phyloP scores from a whole-genome alignment of 78 protist genomes.

The Salpingoeca rosetta region DNA sequence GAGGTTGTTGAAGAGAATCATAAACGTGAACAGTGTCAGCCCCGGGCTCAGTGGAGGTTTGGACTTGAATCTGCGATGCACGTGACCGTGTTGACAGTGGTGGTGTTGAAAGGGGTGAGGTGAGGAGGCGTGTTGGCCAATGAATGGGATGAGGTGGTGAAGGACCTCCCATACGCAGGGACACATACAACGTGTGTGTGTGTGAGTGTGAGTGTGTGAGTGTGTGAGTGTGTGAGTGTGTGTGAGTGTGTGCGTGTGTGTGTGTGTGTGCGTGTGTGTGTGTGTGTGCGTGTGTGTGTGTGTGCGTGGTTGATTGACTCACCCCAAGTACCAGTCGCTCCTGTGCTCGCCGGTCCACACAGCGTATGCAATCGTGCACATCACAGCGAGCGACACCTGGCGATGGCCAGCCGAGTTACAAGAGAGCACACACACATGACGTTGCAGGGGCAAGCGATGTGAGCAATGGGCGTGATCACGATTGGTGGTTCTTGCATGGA shows the following conservation, averaged over 20 bases:
- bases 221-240: not conserved
- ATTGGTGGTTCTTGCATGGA: too few species aligned
- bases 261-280: too few species aligned
- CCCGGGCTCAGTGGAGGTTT: not conserved
- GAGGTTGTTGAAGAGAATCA: constrained; percentile 75
- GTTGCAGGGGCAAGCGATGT: not conserved
- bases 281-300: too few species aligned
- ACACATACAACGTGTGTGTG: not conserved
- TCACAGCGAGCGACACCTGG: not conserved
- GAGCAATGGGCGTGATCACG: not conserved
- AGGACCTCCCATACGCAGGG: not conserved
- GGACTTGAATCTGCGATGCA: constrained; percentile 1
- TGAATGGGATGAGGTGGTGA: not conserved
- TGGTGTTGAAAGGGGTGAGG: not conserved
- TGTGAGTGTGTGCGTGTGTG: not conserved
- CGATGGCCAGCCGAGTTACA: not conserved
- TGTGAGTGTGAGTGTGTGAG: not conserved
- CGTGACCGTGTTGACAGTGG: not conserved
- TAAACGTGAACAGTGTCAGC: constrained; percentile 28
- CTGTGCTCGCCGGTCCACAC: not conserved
- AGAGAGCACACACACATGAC: not conserved
- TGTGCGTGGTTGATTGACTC: not conserved
- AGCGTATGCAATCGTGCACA: not conserved
- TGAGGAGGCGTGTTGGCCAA: not conserved
- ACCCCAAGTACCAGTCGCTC: not conserved